Evolutionary conservation across 495 filamentous ascomycete species (phyloP).

Genomic region (Melanomma pulvis-pyrius): DNA sequence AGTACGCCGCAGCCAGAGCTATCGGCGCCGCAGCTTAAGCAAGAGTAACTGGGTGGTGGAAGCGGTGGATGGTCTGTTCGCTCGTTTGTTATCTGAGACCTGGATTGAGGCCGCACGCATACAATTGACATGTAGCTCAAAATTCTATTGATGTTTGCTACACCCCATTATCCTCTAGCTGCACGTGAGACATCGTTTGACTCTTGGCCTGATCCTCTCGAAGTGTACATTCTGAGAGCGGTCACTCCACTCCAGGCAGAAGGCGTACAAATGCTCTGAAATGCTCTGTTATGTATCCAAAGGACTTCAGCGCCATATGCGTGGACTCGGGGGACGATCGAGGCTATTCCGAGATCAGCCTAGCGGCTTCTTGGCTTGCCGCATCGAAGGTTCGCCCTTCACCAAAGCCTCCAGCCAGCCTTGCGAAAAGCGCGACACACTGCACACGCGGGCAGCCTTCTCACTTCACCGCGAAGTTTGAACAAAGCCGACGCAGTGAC

Average conservation of each 20-base stretch:
- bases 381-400: not conserved
- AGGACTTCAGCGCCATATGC: too few species aligned
- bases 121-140: not conserved
- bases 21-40: slow-evolving; percentile 51
- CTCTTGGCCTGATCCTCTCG: too few species aligned
- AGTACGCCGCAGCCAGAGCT: slow-evolving; percentile 45
- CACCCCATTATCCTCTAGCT: too few species aligned
- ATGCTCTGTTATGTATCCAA: too few species aligned
- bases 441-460: not conserved
- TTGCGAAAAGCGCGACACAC: not conserved
- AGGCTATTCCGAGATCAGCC: not conserved
- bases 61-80: slow-evolving; percentile 12
- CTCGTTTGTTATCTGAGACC: slow-evolving; percentile 25
- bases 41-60: not conserved
- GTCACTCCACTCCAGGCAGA: too few species aligned
- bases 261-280: too few species aligned
- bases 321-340: not conserved
- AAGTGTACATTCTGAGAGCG: too few species aligned
- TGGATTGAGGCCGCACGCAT: not conserved
- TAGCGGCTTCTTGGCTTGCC: not conserved
- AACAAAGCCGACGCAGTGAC: not conserved
- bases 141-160: not conserved
- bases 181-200: too few species aligned
- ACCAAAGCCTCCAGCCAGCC: not conserved
- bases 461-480: not conserved